phyloP scores from a whole-genome alignment of 2,329 filamentous ascomycete genomes.

The Helotiales sp. region DNA sequence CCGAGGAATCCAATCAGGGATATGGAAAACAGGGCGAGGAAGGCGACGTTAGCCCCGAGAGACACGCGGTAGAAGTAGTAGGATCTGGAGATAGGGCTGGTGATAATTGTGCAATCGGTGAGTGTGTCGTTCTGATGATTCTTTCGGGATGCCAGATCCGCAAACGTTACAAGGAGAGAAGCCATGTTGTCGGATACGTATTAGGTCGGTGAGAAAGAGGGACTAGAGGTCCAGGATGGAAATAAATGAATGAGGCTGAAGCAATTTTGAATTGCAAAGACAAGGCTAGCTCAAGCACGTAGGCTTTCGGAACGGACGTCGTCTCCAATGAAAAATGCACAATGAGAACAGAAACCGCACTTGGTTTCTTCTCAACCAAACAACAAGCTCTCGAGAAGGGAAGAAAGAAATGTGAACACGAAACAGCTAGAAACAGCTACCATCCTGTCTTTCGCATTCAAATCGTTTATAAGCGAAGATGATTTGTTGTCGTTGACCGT shows the following conservation, averaged over 20 bases:
- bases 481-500: too few species aligned
- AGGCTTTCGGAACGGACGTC: too few species aligned
- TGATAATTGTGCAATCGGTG: constrained; percentile 36
- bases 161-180: constrained; percentile 1
- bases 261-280: background rate
- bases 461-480: too few species aligned
- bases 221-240: too few species aligned
- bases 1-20: constrained; percentile 43
- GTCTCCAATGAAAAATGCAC: too few species aligned
- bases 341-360: too few species aligned
- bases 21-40: constrained; percentile 50
- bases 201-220: background rate
- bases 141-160: constrained; percentile 13
- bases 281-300: background rate
- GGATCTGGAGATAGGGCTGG: constrained; percentile 37
- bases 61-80: constrained; percentile 56
- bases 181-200: constrained; percentile 10
- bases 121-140: constrained; percentile 8
- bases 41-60: constrained; percentile 52
- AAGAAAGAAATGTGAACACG: too few species aligned
- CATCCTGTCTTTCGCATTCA: too few species aligned
- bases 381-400: too few species aligned
- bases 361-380: too few species aligned
- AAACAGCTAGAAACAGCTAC: too few species aligned
- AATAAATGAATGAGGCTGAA: background rate